Base-by-base conservation (phyloP, 306 rosid species). In the Albizia julibrissin region DNA sequence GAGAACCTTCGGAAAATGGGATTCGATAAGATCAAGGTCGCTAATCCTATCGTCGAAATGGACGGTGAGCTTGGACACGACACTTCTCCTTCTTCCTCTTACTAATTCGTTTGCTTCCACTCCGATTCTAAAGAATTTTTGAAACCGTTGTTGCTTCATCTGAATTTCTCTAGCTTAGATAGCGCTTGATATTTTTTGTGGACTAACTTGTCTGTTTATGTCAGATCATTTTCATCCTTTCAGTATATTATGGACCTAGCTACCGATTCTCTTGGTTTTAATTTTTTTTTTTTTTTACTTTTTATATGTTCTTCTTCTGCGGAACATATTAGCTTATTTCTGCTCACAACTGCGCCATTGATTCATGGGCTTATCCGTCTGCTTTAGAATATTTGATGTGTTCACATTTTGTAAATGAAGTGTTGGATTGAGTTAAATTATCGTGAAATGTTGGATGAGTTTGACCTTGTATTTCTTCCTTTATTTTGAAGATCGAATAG, bases 41-140 rank as follows among this genome's bases (percentile, higher is more conserved):
- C 86, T 67, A 95, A 93, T 76, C 98, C 99, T 89, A 92, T 95
- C 95, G 99, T 93, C 40, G 99, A 95, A 92, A 93, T 95, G 99
- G 99, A 56, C 64, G 29, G 64, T 56, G 1, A n/a, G 31, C 12
- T 27, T 62, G 68, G 3, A 22, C 29, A 3, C 34, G 6, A 59
- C 15, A 18, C 67, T 59, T 10, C 31, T 59, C 67, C 67, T 24
- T 22, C 65, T 2, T 58, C 10, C 65, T 58, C 65, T 11, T 10
- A 22, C 15, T 22, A 10, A 22, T 58, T 14, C 31, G 5, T n/a
- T 3, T 58, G 15, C 15, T 58, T 22, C 31, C 31, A 22, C 31
- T 58, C 31, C 31, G 31, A n/a, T 10, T 58, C 37, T 62, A 2
- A 4, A 24, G 37, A 26, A 24, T 62, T 22, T 22, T 58, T 24